A percentile compares a stretch with the other conserved stretches of the same genome.
Evolutionary conservation across 2,329 filamentous ascomycete species (phyloP).

Genomic region (Cylindrodendrum hubeiense): DNA sequence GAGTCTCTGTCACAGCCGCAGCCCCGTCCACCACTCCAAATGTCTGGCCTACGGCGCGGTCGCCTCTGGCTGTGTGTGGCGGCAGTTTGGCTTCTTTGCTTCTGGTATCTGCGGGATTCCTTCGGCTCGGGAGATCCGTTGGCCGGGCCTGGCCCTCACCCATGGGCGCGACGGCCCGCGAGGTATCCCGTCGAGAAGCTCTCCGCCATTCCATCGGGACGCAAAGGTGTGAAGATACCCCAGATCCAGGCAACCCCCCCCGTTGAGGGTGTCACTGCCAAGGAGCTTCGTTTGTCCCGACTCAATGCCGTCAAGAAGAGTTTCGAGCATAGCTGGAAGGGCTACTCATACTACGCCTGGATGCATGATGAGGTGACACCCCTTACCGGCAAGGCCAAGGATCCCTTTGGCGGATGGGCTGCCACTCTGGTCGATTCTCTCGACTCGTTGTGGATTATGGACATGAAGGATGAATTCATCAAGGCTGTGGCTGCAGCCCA

Average conservation of each 20-base stretch:
- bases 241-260: constrained; percentile 50
- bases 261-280: constrained; percentile 40
- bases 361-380: constrained; percentile 72
- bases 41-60: constrained; percentile 36
- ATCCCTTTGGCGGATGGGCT: constrained; percentile 74
- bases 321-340: constrained; percentile 68
- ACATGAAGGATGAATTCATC: constrained; percentile 72
- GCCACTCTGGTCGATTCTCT: constrained; percentile 74
- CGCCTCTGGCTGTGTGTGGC: constrained; percentile 43
- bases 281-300: constrained; percentile 52
- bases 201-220: constrained; percentile 51
- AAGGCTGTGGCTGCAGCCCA: constrained; percentile 69
- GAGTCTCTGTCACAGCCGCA: constrained; percentile 9
- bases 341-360: constrained; percentile 73
- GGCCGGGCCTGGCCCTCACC: constrained; percentile 36
- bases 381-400: constrained; percentile 61
- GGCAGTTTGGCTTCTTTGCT: constrained; percentile 40
- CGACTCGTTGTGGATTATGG: constrained; percentile 79
- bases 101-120: constrained; percentile 41
- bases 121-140: constrained; percentile 39
- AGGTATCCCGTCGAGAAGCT: constrained; percentile 42
- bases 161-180: constrained; percentile 38
- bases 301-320: constrained; percentile 60
- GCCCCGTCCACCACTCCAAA: constrained; percentile 3
- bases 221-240: constrained; percentile 37